phyloP scores from a whole-genome alignment of 306 rosid genomes.

The Mimosa pudica region DNA sequence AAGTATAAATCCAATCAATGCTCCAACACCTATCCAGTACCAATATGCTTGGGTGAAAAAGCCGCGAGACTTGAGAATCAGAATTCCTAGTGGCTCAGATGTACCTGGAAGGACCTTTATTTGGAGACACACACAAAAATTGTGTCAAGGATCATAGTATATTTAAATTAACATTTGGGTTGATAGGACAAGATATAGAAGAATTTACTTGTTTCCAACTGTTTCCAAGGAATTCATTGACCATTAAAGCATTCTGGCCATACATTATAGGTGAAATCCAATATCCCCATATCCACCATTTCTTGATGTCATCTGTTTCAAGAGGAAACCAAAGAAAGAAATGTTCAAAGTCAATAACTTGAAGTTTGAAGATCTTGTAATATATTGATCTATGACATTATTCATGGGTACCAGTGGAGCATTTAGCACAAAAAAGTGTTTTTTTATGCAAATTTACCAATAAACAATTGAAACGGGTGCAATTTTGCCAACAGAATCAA shows the following conservation, averaged over 20 bases:
- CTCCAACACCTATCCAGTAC: constrained; percentile 62
- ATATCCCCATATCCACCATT: constrained; percentile 66
- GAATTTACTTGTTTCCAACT: constrained; percentile 41
- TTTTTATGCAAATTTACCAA: too few relatives aligned
- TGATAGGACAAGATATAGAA: not conserved
- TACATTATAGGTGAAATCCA: constrained; percentile 66
- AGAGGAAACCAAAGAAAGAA: constrained; percentile 20
- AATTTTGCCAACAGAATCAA: too few relatives aligned
- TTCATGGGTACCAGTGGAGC: not conserved
- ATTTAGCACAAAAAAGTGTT: too few relatives aligned
- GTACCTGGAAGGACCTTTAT: constrained; percentile 50
- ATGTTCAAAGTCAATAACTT: constrained; percentile 21
- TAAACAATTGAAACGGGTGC: too few relatives aligned
- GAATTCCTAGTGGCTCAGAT: constrained; percentile 22
- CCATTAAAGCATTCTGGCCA: constrained; percentile 52
- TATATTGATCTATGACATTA: not conserved
- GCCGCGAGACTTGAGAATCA: constrained; percentile 27
- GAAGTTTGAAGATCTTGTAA: not conserved
- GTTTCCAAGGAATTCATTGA: constrained; percentile 52
- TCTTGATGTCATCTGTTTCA: constrained; percentile 48
- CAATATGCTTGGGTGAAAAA: constrained; percentile 47
- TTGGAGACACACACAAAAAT: not conserved
- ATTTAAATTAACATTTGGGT: not conserved
- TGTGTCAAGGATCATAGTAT: not conserved
- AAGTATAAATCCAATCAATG: constrained; percentile 33